Conservation (phyloP, 2,329 filamentous ascomycete genomes). For the Eurotiales sp. region DNA sequence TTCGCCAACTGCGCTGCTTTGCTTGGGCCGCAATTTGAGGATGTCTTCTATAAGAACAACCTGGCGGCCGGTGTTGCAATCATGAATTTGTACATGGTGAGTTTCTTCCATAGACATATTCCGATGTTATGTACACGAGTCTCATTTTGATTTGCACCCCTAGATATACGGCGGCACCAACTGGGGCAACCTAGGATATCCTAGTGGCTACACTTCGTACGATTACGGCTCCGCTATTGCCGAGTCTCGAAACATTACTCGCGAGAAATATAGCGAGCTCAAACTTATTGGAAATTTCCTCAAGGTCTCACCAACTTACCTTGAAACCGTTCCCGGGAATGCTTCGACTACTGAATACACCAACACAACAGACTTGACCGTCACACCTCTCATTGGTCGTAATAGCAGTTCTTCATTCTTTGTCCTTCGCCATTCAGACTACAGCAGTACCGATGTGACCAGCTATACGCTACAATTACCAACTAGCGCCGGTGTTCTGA, state of each 20-base stretch:
- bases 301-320: slow-evolving; percentile 66
- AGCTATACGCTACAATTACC: slow-evolving; percentile 61
- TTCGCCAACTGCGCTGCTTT: slow-evolving; percentile 65
- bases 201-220: slow-evolving; percentile 61
- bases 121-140: background rate
- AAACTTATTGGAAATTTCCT: slow-evolving; percentile 74
- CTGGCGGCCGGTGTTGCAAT: slow-evolving; percentile 64
- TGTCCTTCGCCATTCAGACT: slow-evolving; percentile 63
- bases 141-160: background rate
- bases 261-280: slow-evolving; percentile 75
- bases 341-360: slow-evolving; percentile 40
- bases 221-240: slow-evolving; percentile 62
- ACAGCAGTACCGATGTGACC: slow-evolving; percentile 55
- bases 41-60: slow-evolving; percentile 76
- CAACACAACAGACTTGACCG: slow-evolving; percentile 53
- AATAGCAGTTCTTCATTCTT: slow-evolving; percentile 58
- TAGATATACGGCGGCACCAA: slow-evolving; percentile 73
- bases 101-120: slow-evolving; percentile 5
- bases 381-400: slow-evolving; percentile 59
- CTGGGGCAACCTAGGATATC: slow-evolving; percentile 74
- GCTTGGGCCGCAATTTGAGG: slow-evolving; percentile 68
- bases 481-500: slow-evolving; percentile 37
- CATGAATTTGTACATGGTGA: slow-evolving; percentile 71
- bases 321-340: slow-evolving; percentile 56
- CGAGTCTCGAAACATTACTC: slow-evolving; percentile 63